Evolutionary conservation across 1,284 basidiomycete species (phyloP), one percentile per base, ranked within the genome.

Genomic region (Trichosporon faecale): DNA sequence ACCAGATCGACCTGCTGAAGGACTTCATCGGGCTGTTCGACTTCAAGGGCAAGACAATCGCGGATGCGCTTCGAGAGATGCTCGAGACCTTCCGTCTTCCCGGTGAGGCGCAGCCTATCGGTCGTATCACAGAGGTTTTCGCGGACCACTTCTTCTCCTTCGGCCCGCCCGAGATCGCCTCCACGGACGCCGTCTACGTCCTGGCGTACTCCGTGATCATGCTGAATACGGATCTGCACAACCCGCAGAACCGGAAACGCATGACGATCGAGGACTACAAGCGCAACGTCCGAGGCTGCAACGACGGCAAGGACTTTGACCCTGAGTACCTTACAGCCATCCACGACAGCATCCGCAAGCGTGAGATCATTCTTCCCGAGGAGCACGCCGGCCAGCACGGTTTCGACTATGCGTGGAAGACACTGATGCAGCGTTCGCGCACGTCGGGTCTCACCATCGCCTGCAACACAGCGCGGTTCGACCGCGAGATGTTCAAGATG

Each of bases 391-490:
- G 97, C 1, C 94, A 95, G 81, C 88, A 97, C 46, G 97, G 97
- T 0, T 99, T 99, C 80, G 97, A 99, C 77, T 98, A 97, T 80
- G 94, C 96, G 6, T 99, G 97, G 97, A 98, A 98, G 82, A 94
- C 97, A 76, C 86, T 99, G 31, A 87, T 98, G 65, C 85, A 90
- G 64, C 89, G 95, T 44, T 90, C 95, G 60, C 88, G 92, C 55
- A 89, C 90, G 74, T 88, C 92, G 68, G 93, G 92, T 63, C 86
- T 88, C 44, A 88, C 94, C 78, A 88, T 94, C 82, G 88, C 89
- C 55, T 93, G 90, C 85, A 91, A 93, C 78, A 89, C 93, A 0
- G 79, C 88, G 31, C 80, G 87, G 0, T 98, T 98, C 79, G 97
- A 99, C 84, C 86, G 89, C 33, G 90, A 91, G 67, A 96, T 99